Base-by-base conservation (phyloP, 148 eudicot genomes). In the Vaccinium vitisidaea region DNA sequence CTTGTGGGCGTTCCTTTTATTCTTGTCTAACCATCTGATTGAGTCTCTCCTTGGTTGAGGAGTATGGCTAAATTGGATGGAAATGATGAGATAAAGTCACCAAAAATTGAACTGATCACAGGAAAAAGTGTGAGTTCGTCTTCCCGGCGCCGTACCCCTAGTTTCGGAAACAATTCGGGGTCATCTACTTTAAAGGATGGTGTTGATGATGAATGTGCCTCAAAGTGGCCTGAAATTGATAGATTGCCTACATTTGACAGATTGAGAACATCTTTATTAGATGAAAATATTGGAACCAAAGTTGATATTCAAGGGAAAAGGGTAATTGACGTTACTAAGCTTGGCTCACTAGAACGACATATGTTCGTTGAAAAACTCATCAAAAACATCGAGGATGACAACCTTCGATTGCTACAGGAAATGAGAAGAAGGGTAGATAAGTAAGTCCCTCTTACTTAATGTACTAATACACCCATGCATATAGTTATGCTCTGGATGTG, bases 331-430 rank as follows among this genome's bases (percentile, higher is more conserved):
- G 7, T 25, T 10, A 67, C 73, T 67, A 27, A 67, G 73, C 73
- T 67, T 12, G 0, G 73, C 11, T 32, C 7, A 6, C 36, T 27
- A 25, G 73, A 67, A 67, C 73, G 73, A 14, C 73, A 88, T 81
- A 78, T 88, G 86, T 90, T 95, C 80, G 90, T 95, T 73, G 98
- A 94, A 83, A 94, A 91, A 25, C 15, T 25, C 39, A 67, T 67
- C 15, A 67, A 25, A 27, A 25, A 67, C 39, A 30, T 67, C 6
- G 73, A 67, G 73, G 36, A 67, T 67, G 73, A 67, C 73, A 67
- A 67, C 16, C 73, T 25, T 67, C 73, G 4, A 4, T 12, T 67
- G 5, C 36, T 67, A 2, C 73, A 67, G 36, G 25, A 67, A 67
- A 67, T 67, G 73, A 25, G 73, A 5, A 67, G 36, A 1, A 67